A percentile compares a stretch with the other conserved stretches of the same genome.
phyloP scores from a whole-genome alignment of 306 rosid genomes.

The Cucumis hystrix region DNA sequence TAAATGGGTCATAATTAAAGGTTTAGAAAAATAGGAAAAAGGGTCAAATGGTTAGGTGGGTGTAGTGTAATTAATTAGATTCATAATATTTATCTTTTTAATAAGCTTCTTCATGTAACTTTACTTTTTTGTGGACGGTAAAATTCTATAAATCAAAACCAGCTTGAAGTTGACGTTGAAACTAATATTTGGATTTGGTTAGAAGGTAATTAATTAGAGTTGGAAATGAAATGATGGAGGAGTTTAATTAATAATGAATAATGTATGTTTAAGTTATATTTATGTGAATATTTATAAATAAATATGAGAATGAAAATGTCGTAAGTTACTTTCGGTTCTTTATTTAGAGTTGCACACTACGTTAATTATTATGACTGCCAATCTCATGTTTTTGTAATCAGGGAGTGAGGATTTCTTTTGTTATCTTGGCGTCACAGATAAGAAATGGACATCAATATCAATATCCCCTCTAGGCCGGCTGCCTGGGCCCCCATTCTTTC shows the following conservation, averaged over 20 bases:
- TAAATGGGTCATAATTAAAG: background rate
- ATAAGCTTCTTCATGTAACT: background rate
- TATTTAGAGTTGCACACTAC: constrained; percentile 5
- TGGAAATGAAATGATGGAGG: constrained; percentile 8
- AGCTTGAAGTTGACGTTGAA: constrained; percentile 3
- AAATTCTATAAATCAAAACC: background rate
- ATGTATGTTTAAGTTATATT: background rate
- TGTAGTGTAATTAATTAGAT: background rate
- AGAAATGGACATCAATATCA: constrained; percentile 16
- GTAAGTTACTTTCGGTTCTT: constrained; percentile 9
- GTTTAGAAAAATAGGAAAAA: background rate
- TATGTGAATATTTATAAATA: background rate
- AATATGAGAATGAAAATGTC: background rate
- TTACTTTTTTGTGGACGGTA: too few relatives aligned
- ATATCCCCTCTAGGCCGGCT: constrained; percentile 28
- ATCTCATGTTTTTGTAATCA: constrained; percentile 13
- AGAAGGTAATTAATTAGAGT: background rate
- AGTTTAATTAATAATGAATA: background rate
- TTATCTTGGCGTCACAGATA: constrained; percentile 35
- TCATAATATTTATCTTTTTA: background rate
- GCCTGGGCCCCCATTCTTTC: constrained; percentile 17
- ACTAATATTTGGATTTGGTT: background rate
- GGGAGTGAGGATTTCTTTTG: constrained; percentile 8
- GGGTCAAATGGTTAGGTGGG: background rate
- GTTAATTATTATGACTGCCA: constrained; percentile 5